A percentile compares a stretch with the other conserved stretches of the same genome.
phyloP scores from a whole-genome alignment of 2,329 filamentous ascomycete species.

The Camptophora hylomeconis region DNA sequence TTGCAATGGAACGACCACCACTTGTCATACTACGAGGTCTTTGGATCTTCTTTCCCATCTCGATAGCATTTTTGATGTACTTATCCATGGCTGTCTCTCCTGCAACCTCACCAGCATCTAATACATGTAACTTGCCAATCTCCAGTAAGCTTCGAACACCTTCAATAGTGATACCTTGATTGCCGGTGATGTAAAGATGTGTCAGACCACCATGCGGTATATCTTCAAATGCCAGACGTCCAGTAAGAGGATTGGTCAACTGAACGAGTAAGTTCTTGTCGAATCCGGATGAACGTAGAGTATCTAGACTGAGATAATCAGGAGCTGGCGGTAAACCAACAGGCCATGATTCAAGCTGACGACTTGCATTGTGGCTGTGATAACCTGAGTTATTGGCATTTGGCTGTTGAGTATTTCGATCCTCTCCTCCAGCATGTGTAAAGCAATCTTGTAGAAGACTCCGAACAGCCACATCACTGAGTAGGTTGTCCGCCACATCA shows the following conservation, averaged over 20 bases:
- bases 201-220: conserved; percentile 42
- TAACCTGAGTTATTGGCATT: conserved; percentile 14
- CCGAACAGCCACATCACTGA: conserved; percentile 43
- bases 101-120: conserved; percentile 41
- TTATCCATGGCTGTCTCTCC: conserved; percentile 11
- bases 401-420: conserved; percentile 15
- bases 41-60: conserved; percentile 2
- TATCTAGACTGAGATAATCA: conserved; percentile 25
- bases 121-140: conserved; percentile 38
- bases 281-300: conserved; percentile 33
- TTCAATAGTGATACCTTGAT: conserved; percentile 39
- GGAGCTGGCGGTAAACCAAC: conserved; percentile 23
- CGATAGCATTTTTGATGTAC: conserved; percentile 7
- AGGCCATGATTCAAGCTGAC: conserved; percentile 18
- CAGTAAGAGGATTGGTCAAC: conserved; percentile 37
- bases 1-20: too few relatives aligned
- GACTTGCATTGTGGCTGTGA: conserved; percentile 10
- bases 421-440: conserved; percentile 18
- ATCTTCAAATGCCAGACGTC: conserved; percentile 43
- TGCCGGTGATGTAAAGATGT: conserved; percentile 46
- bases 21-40: conserved; percentile 3
- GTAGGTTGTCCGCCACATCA: conserved; percentile 43
- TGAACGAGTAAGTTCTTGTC: conserved; percentile 38
- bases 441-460: conserved; percentile 41
- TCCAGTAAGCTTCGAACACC: conserved; percentile 40